Evolutionary conservation across 2,329 filamentous ascomycete genomes (phyloP), one percentile per base, ranked within the genome.

Genomic region (Cadophora sp.): DNA sequence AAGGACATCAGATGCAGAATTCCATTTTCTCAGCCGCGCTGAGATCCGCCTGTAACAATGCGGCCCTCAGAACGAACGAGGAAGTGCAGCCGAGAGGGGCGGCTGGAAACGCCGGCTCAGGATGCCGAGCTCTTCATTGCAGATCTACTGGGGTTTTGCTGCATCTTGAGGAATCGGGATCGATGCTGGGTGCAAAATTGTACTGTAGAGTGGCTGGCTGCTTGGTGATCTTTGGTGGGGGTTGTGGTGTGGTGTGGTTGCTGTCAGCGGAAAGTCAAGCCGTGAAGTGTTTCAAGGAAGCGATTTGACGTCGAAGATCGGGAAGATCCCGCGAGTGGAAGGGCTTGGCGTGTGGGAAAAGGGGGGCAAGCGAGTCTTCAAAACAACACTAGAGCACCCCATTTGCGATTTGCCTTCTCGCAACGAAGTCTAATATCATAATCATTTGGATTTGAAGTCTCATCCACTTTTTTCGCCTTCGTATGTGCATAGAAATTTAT

Each of bases 281-380:
- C 50, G 50, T 29, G 50, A 16, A 29, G 50, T 27, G 50, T 53
- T 53, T 53, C 50, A 29, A 12, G 26, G 12, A 53, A 29, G 50
- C 26, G 50, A 29, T 4, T 53, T 53, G 50, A 53, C 26, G 50
- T 53, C 50, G 50, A 53, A 29, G 34, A 37, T 37, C 34, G 34
- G 34, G 34, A 37, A 37, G 50, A 53, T 53, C 50, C 26, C 50
- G 24, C 50, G 26, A 53, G 24, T 19, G 14, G 50, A 14, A 29
- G 11, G 50, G 50, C 50, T 53, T 53, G 50, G 50, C 50, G 50
- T 53, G 50, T 53, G 4, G 50, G 50, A 53, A 53, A 53, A 29
- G 50, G 26, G 12, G 50, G 26, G 26, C 50, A 27, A 29, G 50
- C 50, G 50, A 29, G 24, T n/a, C 24, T 53, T 29, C 26, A 53